Base-by-base conservation (phyloP, 1,139 yeast genomes). In the Saccharomyces hybrid region DNA sequence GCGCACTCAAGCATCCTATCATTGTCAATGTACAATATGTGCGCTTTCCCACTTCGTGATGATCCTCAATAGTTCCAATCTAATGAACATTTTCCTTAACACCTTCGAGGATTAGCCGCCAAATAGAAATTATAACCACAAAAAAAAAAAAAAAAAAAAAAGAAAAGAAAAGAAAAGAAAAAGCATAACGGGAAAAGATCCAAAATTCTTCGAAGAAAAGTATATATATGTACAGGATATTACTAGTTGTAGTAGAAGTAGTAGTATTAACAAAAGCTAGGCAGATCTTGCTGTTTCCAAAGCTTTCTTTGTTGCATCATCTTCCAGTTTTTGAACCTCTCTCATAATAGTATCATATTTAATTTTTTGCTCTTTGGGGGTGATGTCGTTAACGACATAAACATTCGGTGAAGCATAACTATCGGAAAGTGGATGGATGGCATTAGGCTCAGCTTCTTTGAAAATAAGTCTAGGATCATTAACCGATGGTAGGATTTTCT, bases 381-480 rank as follows among this genome's bases (percentile, higher is more conserved):
- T 72, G 50, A 76, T 74, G 55, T 70, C 73, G 14, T 73, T 74
- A n/a, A 75, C 71, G 29, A 82, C 64, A 25, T 71, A 69, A 54
- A 83, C 72, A 64, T 82, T 83, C 34, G 79, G 72, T 47, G 83
- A 79, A 25, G 70, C 72, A 58, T 75, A 80, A 16, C 74, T 75
- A 31, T 71, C 66, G 19, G 73, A 70, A 57, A 81, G 77, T 61
- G 88, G 73, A 70, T 86, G 81, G 53, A 89, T 80, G 47, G 89
- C 93, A 60, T 86, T 81, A 27, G 96, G 95, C 67, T 82, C 81
- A 65, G 84, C 78, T 69, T 86, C 95, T 62, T 79, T 78, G 72
- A 76, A 80, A 8, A 55, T 58, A 8, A 58, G 72, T 52, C 68
- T 70, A 13, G 74, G 71, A 38, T 80, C 79, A 13, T 38, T 38